phyloP scores from a whole-genome alignment of 2,329 filamentous ascomycete genomes.

The Tolypocladium tundrense region DNA sequence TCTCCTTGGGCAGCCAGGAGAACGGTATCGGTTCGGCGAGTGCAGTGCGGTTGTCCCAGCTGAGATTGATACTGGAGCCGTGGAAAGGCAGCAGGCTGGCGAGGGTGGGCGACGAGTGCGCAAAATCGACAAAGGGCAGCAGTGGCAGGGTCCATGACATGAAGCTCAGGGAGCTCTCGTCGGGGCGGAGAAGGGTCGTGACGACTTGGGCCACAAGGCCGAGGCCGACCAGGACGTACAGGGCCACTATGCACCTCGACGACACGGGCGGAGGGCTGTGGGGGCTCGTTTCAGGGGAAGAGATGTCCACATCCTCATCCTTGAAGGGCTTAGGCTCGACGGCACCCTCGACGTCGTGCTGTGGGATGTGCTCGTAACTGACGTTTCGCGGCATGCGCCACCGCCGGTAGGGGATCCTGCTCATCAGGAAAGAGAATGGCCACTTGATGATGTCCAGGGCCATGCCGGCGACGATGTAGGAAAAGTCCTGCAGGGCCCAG shows the following conservation, averaged over 20 bases:
- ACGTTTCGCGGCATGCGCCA: neutral
- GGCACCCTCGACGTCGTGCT: slow-evolving; percentile 7
- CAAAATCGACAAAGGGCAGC: slow-evolving; percentile 23
- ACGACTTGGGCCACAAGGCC: slow-evolving; percentile 14
- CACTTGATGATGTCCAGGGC: slow-evolving; percentile 10
- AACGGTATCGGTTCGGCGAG: slow-evolving; percentile 11
- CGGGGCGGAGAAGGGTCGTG: slow-evolving; percentile 15
- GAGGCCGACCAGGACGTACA: slow-evolving; percentile 12
- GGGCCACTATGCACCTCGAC: slow-evolving; percentile 3
- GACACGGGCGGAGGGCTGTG: neutral
- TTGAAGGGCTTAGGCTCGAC: slow-evolving; percentile 3
- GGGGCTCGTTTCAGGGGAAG: neutral
- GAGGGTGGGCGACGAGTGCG: slow-evolving; percentile 17
- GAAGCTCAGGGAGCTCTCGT: slow-evolving; percentile 21
- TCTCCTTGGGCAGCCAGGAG: slow-evolving; percentile 13
- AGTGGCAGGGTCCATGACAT: slow-evolving; percentile 24
- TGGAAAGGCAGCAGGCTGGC: slow-evolving; percentile 13
- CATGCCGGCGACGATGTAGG: slow-evolving; percentile 9
- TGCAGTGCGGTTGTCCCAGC: slow-evolving; percentile 16
- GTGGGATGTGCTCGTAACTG: slow-evolving; percentile 6
- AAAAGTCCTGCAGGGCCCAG: slow-evolving; percentile 12
- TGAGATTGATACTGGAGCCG: slow-evolving; percentile 14
- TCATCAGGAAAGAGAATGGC: slow-evolving; percentile 6
- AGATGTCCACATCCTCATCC: slow-evolving; percentile 5
- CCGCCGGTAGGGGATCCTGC: slow-evolving; percentile 5